Percentiles rank a stretch among this genome's conserved stretches.
Evolutionary conservation across 768 basidiomycete genomes (phyloP).

Genomic region (Pleurotus tuber-regium): DNA sequence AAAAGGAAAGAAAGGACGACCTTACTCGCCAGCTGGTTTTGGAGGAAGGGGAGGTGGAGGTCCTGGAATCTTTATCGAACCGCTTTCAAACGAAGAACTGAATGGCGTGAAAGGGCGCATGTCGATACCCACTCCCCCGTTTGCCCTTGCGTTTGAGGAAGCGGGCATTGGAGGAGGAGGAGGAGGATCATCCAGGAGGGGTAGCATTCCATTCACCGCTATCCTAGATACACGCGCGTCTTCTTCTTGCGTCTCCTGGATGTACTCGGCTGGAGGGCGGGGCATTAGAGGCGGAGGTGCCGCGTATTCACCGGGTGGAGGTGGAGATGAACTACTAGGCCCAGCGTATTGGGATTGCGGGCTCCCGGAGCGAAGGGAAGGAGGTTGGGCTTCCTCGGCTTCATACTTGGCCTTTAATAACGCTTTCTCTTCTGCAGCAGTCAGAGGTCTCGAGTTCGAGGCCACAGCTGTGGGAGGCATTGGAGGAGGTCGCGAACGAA

Average conservation of each 20-base stretch:
- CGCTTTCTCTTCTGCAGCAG: slow-evolving; percentile 82
- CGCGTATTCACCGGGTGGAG: slow-evolving; percentile 20
- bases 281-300: slow-evolving; percentile 73
- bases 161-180: slow-evolving; percentile 13
- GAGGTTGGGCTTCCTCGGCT: slow-evolving; percentile 40
- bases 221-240: slow-evolving; percentile 54
- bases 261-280: slow-evolving; percentile 76
- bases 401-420: slow-evolving; percentile 62
- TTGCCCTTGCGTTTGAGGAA: slow-evolving; percentile 7
- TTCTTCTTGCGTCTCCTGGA: slow-evolving; percentile 77
- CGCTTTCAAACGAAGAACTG: slow-evolving; percentile 31
- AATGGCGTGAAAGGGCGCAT: slow-evolving; percentile 51
- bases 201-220: slow-evolving; percentile 30
- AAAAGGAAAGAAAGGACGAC: too few relatives aligned
- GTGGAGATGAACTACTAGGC: slow-evolving; percentile 18
- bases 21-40: slow-evolving; percentile 29
- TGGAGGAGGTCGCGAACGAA: slow-evolving; percentile 34
- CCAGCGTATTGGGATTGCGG: slow-evolving; percentile 11
- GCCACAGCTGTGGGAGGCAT: slow-evolving; percentile 16
- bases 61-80: slow-evolving; percentile 22
- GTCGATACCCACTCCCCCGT: slow-evolving; percentile 24
- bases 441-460: slow-evolving; percentile 35
- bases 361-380: slow-evolving; percentile 14
- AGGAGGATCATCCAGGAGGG: slow-evolving; percentile 21
- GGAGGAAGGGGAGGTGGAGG: slow-evolving; percentile 35